phyloP scores from a whole-genome alignment of 2,329 filamentous ascomycete genomes.

The Trichophyton equinum region DNA sequence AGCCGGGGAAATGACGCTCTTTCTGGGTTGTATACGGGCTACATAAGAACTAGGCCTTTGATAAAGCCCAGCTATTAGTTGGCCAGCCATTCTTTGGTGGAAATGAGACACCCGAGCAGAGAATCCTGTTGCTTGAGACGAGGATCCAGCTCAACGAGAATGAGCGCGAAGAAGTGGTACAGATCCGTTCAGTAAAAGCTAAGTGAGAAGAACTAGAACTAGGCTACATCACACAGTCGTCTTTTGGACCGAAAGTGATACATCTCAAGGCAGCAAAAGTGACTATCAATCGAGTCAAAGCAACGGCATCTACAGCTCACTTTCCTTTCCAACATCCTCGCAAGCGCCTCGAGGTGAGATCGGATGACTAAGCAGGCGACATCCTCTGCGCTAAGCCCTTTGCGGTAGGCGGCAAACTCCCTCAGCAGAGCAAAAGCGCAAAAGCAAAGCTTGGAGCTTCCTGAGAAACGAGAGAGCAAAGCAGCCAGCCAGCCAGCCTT shows the following conservation, averaged over 20 bases:
- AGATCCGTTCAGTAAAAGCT: conserved; percentile 6
- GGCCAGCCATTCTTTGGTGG: conserved; percentile 1
- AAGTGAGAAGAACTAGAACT: not conserved
- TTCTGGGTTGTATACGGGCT: conserved; percentile 16
- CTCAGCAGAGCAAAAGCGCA: not conserved
- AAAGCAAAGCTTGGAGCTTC: not conserved
- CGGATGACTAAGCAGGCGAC: not conserved
- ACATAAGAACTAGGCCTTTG: conserved; percentile 16
- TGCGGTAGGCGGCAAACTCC: not conserved
- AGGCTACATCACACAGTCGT: too few species aligned
- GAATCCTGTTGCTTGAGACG: not conserved
- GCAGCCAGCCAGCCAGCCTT: not conserved
- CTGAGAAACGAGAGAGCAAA: not conserved
- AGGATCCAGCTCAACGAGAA: not conserved
- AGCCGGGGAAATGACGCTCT: conserved; percentile 15
- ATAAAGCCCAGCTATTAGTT: conserved; percentile 10
- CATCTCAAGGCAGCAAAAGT: too few species aligned
- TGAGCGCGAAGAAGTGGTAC: conserved; percentile 3
- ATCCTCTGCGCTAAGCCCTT: not conserved
- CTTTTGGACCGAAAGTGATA: too few species aligned
- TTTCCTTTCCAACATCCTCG: too few species aligned
- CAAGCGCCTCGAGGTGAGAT: not conserved
- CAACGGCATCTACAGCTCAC: too few species aligned
- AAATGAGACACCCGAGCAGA: conserved; percentile 1
- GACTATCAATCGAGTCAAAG: too few species aligned